phyloP scores from a whole-genome alignment of 768 basidiomycete genomes.

The Tephrocybe rancida region DNA sequence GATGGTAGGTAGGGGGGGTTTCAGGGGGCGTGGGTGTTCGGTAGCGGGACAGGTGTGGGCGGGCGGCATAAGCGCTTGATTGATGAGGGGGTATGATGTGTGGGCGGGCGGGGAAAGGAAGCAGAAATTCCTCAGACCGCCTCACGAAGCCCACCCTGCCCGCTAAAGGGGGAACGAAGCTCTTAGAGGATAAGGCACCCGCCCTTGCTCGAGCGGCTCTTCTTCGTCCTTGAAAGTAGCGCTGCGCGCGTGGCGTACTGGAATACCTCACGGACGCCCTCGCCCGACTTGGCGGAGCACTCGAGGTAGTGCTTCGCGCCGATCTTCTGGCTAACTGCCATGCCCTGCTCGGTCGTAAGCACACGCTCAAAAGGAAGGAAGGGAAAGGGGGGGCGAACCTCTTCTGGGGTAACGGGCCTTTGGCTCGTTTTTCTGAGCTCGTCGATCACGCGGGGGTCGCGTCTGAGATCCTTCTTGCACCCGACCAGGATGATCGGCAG shows the following conservation, averaged over 20 bases:
- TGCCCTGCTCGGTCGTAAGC: slow-evolving; percentile 57
- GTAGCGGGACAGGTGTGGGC: too few relatives aligned
- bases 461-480: slow-evolving; percentile 98
- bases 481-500: slow-evolving; percentile 97
- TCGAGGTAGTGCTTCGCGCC: slow-evolving; percentile 96
- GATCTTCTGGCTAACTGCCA: slow-evolving; percentile 95
- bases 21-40: too few relatives aligned
- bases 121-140: not conserved
- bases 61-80: too few relatives aligned
- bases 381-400: slow-evolving; percentile 50
- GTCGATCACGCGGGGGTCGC: slow-evolving; percentile 91
- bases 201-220: slow-evolving; percentile 15
- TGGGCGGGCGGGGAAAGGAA: not conserved
- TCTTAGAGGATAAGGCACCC: slow-evolving; percentile 18
- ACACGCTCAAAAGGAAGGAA: not conserved
- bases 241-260: slow-evolving; percentile 96
- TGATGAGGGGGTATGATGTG: too few relatives aligned
- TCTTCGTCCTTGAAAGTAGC: slow-evolving; percentile 48
- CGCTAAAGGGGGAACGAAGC: not conserved
- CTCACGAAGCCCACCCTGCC: too few relatives aligned
- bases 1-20: too few relatives aligned
- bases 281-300: slow-evolving; percentile 94
- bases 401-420: slow-evolving; percentile 91
- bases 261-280: slow-evolving; percentile 98
- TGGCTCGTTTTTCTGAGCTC: slow-evolving; percentile 94